These are phyloP conservation scores for Basipetospora chlamydospora DNA, from an alignment of 2,329 filamentous ascomycete genomes.

Conservation along the genomic window DNA sequence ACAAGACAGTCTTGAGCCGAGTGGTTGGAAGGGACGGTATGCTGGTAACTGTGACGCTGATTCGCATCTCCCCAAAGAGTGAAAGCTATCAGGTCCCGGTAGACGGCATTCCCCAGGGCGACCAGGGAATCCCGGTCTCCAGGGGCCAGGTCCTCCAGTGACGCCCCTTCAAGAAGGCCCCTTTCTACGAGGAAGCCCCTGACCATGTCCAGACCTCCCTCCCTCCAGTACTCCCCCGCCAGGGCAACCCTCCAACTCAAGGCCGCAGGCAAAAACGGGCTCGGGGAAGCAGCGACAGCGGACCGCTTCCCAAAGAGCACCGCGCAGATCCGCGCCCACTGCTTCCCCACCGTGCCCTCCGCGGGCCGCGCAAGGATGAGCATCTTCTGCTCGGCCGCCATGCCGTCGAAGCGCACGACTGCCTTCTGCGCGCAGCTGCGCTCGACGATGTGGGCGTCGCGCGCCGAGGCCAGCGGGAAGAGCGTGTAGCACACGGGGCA, in stretches of 20 bases:
- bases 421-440: slow-evolving; percentile 3
- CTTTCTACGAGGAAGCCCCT: neutral
- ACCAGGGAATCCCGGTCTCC: too few species aligned
- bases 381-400: slow-evolving; percentile 1
- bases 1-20: too few species aligned
- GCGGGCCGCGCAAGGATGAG: neutral
- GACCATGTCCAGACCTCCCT: neutral
- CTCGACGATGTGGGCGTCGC: slow-evolving; percentile 2
- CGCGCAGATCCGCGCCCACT: neutral
- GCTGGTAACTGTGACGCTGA: too few species aligned
- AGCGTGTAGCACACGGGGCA: slow-evolving; percentile 3
- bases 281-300: neutral
- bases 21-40: too few species aligned
- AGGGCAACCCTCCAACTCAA: neutral
- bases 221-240: slow-evolving; percentile 1
- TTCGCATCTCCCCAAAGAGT: too few species aligned
- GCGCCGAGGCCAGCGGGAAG: neutral
- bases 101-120: too few species aligned
- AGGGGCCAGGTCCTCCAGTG: too few species aligned
- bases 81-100: too few species aligned
- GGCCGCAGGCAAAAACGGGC: neutral
- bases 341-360: neutral
- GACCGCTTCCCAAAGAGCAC: neutral
- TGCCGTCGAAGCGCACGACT: slow-evolving; percentile 1
- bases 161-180: neutral